phyloP scores from a whole-genome alignment of 2,329 filamentous ascomycete genomes.

The Neodidymelliopsis sp. region DNA sequence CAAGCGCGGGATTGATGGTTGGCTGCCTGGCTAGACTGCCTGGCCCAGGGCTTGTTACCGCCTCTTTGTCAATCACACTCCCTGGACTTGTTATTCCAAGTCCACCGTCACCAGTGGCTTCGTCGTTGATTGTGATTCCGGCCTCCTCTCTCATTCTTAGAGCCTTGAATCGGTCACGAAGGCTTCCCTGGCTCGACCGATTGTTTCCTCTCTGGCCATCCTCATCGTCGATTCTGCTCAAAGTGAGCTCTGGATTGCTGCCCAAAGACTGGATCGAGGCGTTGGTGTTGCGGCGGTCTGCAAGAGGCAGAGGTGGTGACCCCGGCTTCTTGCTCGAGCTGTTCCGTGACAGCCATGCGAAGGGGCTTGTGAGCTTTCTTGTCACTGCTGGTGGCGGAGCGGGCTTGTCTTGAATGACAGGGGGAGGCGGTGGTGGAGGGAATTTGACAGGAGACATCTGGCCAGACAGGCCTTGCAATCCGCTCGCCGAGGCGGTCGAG shows the following conservation, averaged over 20 bases:
- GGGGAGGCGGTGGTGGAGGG: constrained; percentile 48
- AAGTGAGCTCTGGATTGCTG: constrained; percentile 82
- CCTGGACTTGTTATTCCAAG: constrained; percentile 55
- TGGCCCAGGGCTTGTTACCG: constrained; percentile 40
- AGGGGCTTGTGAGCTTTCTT: constrained; percentile 76
- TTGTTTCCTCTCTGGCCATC: constrained; percentile 38
- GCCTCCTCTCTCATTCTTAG: constrained; percentile 56
- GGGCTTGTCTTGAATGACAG: constrained; percentile 38
- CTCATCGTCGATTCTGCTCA: constrained; percentile 76
- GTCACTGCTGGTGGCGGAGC: constrained; percentile 43
- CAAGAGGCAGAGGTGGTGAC: constrained; percentile 63
- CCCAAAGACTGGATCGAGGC: constrained; percentile 80
- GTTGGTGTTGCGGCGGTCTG: constrained; percentile 73
- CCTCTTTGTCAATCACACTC: constrained; percentile 44
- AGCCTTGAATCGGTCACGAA: constrained; percentile 57
- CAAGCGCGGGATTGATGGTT: constrained; percentile 72
- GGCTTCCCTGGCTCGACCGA: constrained; percentile 49
- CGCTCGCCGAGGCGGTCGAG: constrained; percentile 48
- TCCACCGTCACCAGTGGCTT: constrained; percentile 57
- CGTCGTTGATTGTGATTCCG: constrained; percentile 49
- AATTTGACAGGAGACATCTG: constrained; percentile 70
- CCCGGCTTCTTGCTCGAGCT: constrained; percentile 66
- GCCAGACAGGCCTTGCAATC: constrained; percentile 73
- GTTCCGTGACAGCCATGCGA: constrained; percentile 47
- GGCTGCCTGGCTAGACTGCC: constrained; percentile 60